Base-by-base conservation (phyloP, 73 alveolate species). In the Stentor coeruleus region DNA sequence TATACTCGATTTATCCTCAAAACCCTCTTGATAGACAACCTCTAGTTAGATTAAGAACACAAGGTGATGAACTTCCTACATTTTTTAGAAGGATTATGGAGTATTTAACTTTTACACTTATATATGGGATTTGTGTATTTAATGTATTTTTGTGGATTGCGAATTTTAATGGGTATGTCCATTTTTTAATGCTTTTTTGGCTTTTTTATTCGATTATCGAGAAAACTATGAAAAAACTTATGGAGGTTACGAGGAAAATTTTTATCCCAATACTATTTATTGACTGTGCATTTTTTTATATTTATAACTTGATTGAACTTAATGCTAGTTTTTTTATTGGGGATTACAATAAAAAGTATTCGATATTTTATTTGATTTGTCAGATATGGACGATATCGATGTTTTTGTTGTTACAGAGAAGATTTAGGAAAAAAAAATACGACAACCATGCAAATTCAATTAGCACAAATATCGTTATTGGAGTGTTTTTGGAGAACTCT, bases 401-500 rank as follows among this genome's bases (percentile, higher is more conserved):
- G 37, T 66, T 66, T 20, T 66, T 66, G 15, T 33, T 66, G 37
- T 11, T 20, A 28, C n/a, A 20, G 79, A 66, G 79, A 66, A 37
- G 37, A 40, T 20, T 49, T 31, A 66, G 39, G 37, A 66, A 66
- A 33, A 66, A 20, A 66, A 31, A 31, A 15, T 15, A 28, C 33
- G 79, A 66, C 2, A 0, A 31, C 11, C n/a, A 31, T 1, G 37
- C 26, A 1, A 26, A 26, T 20, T 20, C n/a, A 33, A 31, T 66
- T 20, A 66, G 40, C 0, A 31, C 39, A 0, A 20, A 20, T 66
- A 31, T 66, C 37, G 20, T 31, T 20, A 20, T 66, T 28, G n/a
- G 40, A 33, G 33, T 66, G 14, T 31, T 66, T 66, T 40, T 66
- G 41, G 79, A 66, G 33, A 66, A 66, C 79, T 66, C 79, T 26